Percentiles rank a stretch among this genome's conserved stretches.
Evolutionary conservation across 768 basidiomycete species (phyloP).

Genomic region (Psilocybe subaeruginosa): DNA sequence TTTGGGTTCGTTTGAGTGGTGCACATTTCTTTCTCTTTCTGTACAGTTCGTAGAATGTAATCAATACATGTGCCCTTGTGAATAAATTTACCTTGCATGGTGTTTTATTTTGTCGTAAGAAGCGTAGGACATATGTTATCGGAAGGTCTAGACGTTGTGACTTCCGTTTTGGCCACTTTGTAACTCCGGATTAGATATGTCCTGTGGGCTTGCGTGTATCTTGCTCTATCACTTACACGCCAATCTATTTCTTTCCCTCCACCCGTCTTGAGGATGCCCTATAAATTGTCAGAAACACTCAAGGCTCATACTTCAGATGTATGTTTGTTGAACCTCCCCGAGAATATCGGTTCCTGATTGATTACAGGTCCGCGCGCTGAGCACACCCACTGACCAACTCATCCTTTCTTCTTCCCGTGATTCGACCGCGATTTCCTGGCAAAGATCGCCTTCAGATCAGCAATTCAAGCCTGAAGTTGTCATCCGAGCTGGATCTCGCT

Average conservation of each 20-base stretch:
- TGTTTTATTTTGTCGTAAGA: not conserved
- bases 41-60: not conserved
- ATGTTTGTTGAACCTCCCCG: conserved; percentile 10
- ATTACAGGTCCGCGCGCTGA: conserved; percentile 80
- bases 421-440: conserved; percentile 88
- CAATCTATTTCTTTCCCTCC: conserved; percentile 4
- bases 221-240: conserved; percentile 13
- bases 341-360: conserved; percentile 15
- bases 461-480: conserved; percentile 58
- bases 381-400: conserved; percentile 73
- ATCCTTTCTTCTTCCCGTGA: conserved; percentile 93
- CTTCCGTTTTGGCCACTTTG: conserved; percentile 23
- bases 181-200: conserved; percentile 31
- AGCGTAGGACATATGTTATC: not conserved
- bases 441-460: conserved; percentile 47
- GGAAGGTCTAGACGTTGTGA: conserved; percentile 15
- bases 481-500: conserved; percentile 69
- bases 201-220: conserved; percentile 19
- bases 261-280: conserved; percentile 28
- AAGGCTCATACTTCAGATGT: conserved; percentile 35
- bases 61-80: not conserved
- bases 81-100: not conserved
- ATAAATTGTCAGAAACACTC: conserved; percentile 35
- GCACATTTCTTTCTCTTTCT: conserved; percentile 52
- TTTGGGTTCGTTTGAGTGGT: conserved; percentile 86